Percentiles rank a stretch among this genome's conserved stretches.
These are phyloP conservation scores for Fallopia convolvulus DNA, from an alignment of 148 eudicot genomes.

Conservation along the genomic window DNA sequence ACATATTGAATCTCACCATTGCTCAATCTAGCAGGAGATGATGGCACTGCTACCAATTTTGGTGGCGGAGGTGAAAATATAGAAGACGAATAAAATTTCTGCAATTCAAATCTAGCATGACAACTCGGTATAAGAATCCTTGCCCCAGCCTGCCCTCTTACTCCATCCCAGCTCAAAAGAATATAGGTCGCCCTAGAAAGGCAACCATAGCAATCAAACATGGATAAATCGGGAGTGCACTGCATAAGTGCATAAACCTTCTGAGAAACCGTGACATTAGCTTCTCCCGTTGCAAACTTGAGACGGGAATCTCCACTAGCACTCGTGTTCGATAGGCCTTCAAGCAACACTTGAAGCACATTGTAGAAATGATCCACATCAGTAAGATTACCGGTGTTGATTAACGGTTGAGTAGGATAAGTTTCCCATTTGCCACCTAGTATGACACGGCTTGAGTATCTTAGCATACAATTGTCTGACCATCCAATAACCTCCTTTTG, in stretches of 20 bases:
- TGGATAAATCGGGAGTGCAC: conserved; percentile 17
- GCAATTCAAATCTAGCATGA: not conserved
- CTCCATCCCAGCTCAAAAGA: not conserved
- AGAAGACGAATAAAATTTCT: not conserved
- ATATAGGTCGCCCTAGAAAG: not conserved
- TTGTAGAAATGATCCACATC: not conserved
- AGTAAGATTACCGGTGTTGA: not conserved
- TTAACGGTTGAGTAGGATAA: not conserved
- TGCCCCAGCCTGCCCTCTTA: not conserved
- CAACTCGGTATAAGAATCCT: not conserved
- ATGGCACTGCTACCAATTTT: not conserved
- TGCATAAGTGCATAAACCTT: conserved; percentile 20
- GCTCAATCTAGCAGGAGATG: not conserved
- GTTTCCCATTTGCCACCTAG: not conserved
- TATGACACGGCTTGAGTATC: too few species aligned
- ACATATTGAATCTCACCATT: too few species aligned
- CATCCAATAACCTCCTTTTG: too few species aligned
- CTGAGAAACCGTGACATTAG: not conserved
- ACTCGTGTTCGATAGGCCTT: not conserved
- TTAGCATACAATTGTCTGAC: too few species aligned
- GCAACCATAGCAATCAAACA: conserved; percentile 20
- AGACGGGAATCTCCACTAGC: conserved; percentile 17
- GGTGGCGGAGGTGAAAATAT: not conserved
- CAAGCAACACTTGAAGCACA: not conserved
- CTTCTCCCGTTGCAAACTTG: conserved; percentile 22